Percentiles rank a stretch among this genome's conserved stretches.
Evolutionary conservation across 331 rosid species (phyloP).

Genomic region (Pyracantha coccinea): DNA sequence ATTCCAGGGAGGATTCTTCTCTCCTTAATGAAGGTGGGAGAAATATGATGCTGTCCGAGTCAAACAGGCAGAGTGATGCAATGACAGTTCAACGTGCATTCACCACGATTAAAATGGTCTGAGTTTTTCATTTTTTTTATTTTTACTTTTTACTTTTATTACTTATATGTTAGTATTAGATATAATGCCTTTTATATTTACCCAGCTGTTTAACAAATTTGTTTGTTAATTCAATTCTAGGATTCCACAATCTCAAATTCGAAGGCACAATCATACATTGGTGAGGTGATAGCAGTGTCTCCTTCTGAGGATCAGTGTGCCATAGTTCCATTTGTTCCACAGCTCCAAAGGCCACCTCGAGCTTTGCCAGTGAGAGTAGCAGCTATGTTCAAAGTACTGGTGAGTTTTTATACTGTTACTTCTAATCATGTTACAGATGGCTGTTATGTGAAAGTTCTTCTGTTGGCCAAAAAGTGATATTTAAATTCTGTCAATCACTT

Average conservation of each 20-base stretch:
- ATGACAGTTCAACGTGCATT: conserved; percentile 87
- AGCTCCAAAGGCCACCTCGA: conserved; percentile 50
- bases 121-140: conserved; percentile 3
- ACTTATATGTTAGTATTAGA: neutral
- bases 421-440: neutral
- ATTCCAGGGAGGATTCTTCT: conserved; percentile 70
- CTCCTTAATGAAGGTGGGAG: conserved; percentile 33
- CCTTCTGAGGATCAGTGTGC: conserved; percentile 38
- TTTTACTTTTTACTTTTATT: neutral
- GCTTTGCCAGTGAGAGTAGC: conserved; percentile 71
- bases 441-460: neutral
- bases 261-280: conserved; percentile 29
- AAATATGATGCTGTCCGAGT: conserved; percentile 39
- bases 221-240: conserved; percentile 27
- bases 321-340: conserved; percentile 52
- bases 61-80: conserved; percentile 78
- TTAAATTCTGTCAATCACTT: neutral
- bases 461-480: neutral
- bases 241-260: conserved; percentile 60
- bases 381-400: conserved; percentile 85
- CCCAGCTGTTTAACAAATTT: neutral
- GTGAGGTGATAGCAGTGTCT: conserved; percentile 59
- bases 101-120: conserved; percentile 52
- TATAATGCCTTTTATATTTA: neutral
- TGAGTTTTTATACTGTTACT: conserved; percentile 33